phyloP scores from a whole-genome alignment of 176 grass and related monocot genomes.

The Oryza longistaminata region DNA sequence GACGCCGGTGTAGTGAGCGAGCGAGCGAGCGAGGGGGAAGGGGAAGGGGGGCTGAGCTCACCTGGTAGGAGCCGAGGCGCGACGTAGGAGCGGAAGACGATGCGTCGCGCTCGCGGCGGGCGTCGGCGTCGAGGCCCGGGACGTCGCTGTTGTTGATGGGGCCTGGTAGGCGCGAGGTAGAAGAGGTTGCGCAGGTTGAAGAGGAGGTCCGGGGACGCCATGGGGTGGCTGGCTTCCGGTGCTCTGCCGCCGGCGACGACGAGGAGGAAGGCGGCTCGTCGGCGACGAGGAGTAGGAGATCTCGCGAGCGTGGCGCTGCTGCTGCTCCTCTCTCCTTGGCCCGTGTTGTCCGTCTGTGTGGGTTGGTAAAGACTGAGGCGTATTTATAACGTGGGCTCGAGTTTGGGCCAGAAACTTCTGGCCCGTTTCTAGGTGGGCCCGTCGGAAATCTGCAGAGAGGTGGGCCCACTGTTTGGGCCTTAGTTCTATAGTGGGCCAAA shows the following conservation, averaged over 20 bases:
- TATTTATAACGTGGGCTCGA: conserved; percentile 11
- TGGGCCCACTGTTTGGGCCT: too few species aligned
- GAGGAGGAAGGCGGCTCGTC: too few species aligned
- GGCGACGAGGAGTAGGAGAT: conserved; percentile 38
- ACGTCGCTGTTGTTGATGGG: conserved; percentile 94
- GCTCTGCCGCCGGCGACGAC: not conserved
- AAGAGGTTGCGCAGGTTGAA: conserved; percentile 93
- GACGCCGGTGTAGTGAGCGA: too few species aligned
- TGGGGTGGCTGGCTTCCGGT: too few species aligned
- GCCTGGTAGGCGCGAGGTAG: conserved; percentile 96
- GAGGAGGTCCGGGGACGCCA: conserved; percentile 78
- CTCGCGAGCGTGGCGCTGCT: too few species aligned
- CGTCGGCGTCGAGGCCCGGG: conserved; percentile 58
- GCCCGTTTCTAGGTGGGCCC: too few species aligned
- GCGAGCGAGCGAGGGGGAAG: not conserved
- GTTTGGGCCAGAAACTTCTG: not conserved
- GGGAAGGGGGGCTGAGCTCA: not conserved
- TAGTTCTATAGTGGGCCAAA: too few species aligned
- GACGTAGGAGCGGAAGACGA: conserved; percentile 94
- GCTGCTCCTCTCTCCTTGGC: not conserved
- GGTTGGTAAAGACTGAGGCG: not conserved
- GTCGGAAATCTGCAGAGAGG: too few species aligned
- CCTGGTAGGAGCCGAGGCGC: conserved; percentile 90
- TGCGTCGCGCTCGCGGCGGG: conserved; percentile 74
- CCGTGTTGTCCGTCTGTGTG: conserved; percentile 11